Evolutionary conservation across 2,329 filamentous ascomycete species (phyloP), one percentile per base, ranked within the genome.

Genomic region (Penicillium freii): DNA sequence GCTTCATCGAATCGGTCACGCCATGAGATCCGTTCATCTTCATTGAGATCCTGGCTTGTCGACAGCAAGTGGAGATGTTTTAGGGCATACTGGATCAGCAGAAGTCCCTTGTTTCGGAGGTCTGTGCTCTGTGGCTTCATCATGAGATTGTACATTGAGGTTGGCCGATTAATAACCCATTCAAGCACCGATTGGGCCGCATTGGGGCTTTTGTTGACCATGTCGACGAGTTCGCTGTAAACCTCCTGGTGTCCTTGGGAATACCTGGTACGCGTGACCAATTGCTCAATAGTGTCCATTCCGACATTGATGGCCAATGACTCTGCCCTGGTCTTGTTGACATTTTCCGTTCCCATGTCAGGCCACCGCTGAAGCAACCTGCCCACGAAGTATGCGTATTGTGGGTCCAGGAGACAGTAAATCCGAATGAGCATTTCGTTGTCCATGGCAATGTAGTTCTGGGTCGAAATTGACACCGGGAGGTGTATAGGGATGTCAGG

Each of bases 331-430:
- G 78, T 75, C 17, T 81, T 73, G 15, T 76, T 69, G 1, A 81
- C 81, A 66, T 83, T 85, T n/a, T 73, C 72, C 0, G 77, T 76
- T 9, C 73, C 69, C 49, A 84, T 66, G 21, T 77, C 74, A 47
- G 80, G 83, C 49, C 87, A 76, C 39, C 83, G 82, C 8, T 77
- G 73, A 31, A 94, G 80, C 38, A 91, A 78, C 53, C 81, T 80
- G 36, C 81, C 78, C 17, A 92, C 81, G 63, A 96, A 91, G 1
- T 77, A 75, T 2, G 86, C 80, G 67, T 96, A 90, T 33, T 81
- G 81, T 1, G 84, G 83, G 66, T 96, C 92, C 66, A 89, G 90
- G 25, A 95, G 80, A 70, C 89, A 92, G 68, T 95, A 92, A 19
- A 88, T 85, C 52, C 88, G 85, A 46, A 96, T 80, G 25, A 91